These are phyloP conservation scores for Larix kaempferi DNA, from an alignment of 75 land plant species.

Conservation along the genomic window DNA sequence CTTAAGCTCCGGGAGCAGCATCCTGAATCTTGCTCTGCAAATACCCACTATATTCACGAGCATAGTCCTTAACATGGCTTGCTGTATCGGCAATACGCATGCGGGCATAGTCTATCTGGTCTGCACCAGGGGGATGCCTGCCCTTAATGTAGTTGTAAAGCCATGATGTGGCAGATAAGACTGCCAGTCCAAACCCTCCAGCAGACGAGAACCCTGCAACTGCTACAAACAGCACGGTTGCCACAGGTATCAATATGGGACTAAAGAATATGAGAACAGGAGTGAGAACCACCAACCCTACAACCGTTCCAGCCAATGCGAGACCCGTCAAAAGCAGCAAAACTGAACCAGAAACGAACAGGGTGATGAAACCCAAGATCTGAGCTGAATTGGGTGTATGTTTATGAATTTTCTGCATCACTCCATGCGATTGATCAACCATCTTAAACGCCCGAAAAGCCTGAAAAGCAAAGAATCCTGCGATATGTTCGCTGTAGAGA, in stretches of 20 bases:
- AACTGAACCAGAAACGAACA: conserved; percentile 20
- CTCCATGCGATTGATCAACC: neutral
- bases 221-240: conserved; percentile 20
- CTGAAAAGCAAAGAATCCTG: too few relatives aligned
- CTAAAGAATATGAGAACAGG: conserved; percentile 54
- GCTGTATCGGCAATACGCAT: conserved; percentile 18
- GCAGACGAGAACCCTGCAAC: conserved; percentile 37
- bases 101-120: conserved; percentile 24
- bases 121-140: conserved; percentile 1
- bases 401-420: neutral
- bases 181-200: conserved; percentile 38
- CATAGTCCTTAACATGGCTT: conserved; percentile 30
- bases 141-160: conserved; percentile 18
- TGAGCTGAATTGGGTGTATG: neutral
- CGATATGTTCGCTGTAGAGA: too few relatives aligned
- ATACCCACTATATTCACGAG: conserved; percentile 34
- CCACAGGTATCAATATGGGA: conserved; percentile 57
- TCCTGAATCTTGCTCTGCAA: conserved; percentile 36
- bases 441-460: neutral
- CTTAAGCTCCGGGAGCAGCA: neutral
- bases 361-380: conserved; percentile 21
- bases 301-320: conserved; percentile 26
- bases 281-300: conserved; percentile 33
- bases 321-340: conserved; percentile 37
- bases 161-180: conserved; percentile 35